Conservation (phyloP, 495 filamentous ascomycete species). For the Neurospora tetrasperma region DNA sequence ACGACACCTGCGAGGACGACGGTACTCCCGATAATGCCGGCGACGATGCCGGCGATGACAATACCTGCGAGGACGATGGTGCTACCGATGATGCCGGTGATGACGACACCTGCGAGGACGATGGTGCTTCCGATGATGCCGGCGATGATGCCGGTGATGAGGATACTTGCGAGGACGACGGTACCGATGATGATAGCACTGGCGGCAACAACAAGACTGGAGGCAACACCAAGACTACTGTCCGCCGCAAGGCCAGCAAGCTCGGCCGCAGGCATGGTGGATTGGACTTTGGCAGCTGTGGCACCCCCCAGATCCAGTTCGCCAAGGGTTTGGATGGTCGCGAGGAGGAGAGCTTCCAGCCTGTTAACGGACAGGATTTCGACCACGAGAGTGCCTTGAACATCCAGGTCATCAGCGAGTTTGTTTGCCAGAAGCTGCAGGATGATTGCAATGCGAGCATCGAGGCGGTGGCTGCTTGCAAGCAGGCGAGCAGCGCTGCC, state of each 20-base stretch:
- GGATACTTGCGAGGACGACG: too few species aligned
- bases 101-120: too few species aligned
- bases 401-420: slow-evolving; percentile 42
- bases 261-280: slow-evolving; percentile 15
- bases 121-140: too few species aligned
- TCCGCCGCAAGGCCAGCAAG: slow-evolving; percentile 10
- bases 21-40: too few species aligned
- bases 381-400: slow-evolving; percentile 48
- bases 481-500: slow-evolving; percentile 33
- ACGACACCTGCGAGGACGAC: too few species aligned
- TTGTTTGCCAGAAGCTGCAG: slow-evolving; percentile 45
- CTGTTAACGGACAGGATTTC: slow-evolving; percentile 42
- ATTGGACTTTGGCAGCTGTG: slow-evolving; percentile 40
- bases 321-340: slow-evolving; percentile 42
- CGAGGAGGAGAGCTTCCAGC: slow-evolving; percentile 41
- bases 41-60: too few species aligned
- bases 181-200: too few species aligned
- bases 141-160: too few species aligned
- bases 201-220: slow-evolving; percentile 9
- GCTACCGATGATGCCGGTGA: too few species aligned
- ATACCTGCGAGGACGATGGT: too few species aligned
- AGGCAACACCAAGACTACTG: slow-evolving; percentile 1
- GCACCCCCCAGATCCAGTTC: slow-evolving; percentile 46
- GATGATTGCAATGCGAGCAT: slow-evolving; percentile 42
- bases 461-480: slow-evolving; percentile 37